Base-by-base conservation (phyloP, 208 protist species). In the Endotrypanum monterogeii region DNA sequence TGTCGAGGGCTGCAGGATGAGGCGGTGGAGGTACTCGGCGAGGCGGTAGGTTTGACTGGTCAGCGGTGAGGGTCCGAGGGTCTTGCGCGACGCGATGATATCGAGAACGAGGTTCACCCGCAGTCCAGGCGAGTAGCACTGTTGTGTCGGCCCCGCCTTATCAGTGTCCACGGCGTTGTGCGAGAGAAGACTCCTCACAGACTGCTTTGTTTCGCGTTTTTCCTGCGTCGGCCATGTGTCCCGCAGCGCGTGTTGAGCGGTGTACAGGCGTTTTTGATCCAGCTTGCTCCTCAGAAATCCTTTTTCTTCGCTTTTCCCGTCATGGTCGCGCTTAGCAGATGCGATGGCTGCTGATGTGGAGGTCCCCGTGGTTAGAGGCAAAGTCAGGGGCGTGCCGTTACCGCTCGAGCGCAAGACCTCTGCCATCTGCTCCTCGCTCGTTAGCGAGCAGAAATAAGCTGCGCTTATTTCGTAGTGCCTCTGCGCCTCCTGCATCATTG, bases 51-150 rank as follows among this genome's bases (percentile, higher is more conserved):
- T 87, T 0, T 71, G 65, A 37, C 91, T 96, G 46, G 73, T 69
- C 35, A 78, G 72, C n/a, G 85, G 84, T 1, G 68, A 67, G 6
- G 75, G 66, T 1, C 88, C 83, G 20, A 96, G 83, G 28, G 86
- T 83, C 60, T 96, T 96, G 50, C 91, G 87, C 1, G 89, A 94
- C 23, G 89, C 91, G n/a, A 96, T 56, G 58, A 96, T 88, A 69
- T 96, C 89, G 4, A 94, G 48, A 32, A 79, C 73, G 14, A 61
- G 57, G 55, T 73, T 84, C 73, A 75, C 82, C n/a, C 44, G 76
- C 35, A 70, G 63, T 39, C 52, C 78, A 32, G 62, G 28, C 63
- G 60, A 67, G 70, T 76, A 80, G 18, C 11, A 23, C n/a, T 41
- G 46, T 25, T 50, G 23, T 11, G 37, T 32, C 44, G 20, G 39